Evolutionary conservation across 2,329 filamentous ascomycete genomes (phyloP).

Genomic region (Calonectria pseudoturangicola): DNA sequence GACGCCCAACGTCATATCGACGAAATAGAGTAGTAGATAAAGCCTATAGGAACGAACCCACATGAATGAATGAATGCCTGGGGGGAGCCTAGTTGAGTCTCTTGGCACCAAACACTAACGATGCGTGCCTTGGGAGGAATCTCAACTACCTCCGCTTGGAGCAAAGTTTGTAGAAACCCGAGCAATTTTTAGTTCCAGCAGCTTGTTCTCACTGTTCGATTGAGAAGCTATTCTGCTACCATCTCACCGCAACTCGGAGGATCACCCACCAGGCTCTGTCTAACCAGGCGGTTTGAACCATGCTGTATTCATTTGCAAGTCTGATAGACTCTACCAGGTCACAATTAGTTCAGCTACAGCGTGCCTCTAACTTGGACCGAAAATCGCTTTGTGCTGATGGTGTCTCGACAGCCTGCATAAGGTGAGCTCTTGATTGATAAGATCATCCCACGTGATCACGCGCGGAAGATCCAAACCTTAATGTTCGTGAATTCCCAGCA

Average conservation of each 20-base stretch:
- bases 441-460: not conserved
- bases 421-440: not conserved
- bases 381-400: too few species aligned
- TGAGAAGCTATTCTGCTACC: too few species aligned
- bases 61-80: not conserved
- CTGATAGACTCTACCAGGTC: not conserved
- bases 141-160: too few species aligned
- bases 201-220: too few species aligned
- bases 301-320: not conserved
- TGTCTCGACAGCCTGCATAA: too few species aligned
- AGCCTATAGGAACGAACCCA: not conserved
- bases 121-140: too few species aligned
- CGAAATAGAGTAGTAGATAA: conserved; percentile 5
- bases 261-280: not conserved
- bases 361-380: not conserved
- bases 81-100: conserved; percentile 7
- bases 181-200: too few species aligned
- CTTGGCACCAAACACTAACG: not conserved
- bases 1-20: not conserved
- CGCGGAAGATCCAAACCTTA: not conserved
- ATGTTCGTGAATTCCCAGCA: not conserved
- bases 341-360: not conserved
- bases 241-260: not conserved
- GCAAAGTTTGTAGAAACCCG: too few species aligned
- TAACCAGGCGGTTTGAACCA: not conserved